Conservation (phyloP, 306 rosid genomes). For the Sechiopsis laciniata region DNA sequence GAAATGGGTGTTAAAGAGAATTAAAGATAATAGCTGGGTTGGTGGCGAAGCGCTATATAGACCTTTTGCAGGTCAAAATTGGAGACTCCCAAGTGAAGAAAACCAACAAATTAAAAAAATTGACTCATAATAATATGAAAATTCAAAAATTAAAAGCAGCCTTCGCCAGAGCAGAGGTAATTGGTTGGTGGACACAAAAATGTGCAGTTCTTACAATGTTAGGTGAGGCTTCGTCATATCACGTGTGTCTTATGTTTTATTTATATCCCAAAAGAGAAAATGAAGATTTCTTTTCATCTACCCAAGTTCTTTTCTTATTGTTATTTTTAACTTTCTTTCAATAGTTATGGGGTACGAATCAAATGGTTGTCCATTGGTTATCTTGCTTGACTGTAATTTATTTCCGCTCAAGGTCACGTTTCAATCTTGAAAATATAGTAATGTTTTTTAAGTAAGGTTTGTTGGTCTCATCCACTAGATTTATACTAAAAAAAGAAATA, state of each 20-base stretch:
- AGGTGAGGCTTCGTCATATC: not conserved
- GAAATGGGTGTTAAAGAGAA: not conserved
- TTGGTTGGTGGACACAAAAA: not conserved
- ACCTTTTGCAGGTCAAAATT: constrained; percentile 7
- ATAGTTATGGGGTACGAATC: no score
- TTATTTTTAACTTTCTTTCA: not conserved
- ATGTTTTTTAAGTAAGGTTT: no score
- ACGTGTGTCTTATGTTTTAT: not conserved
- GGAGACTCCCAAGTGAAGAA: constrained; percentile 9
- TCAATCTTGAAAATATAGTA: no score
- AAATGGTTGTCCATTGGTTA: no score
- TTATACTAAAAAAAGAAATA: no score
- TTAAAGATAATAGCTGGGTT: not conserved
- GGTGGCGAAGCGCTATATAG: constrained; percentile 3
- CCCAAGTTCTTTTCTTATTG: no score
- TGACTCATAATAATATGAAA: not conserved
- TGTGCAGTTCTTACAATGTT: not conserved
- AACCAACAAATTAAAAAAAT: not conserved
- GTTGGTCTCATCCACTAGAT: no score
- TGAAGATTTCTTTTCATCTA: no score
- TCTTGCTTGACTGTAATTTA: no score
- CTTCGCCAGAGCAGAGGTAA: not conserved
- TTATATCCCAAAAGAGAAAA: not conserved
- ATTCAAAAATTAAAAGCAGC: not conserved
- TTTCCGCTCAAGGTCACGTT: no score